Evolutionary conservation across 1,139 yeast genomes (phyloP), one percentile per base, ranked within the genome.

Genomic region (Debaryomycetaceae sp.): DNA sequence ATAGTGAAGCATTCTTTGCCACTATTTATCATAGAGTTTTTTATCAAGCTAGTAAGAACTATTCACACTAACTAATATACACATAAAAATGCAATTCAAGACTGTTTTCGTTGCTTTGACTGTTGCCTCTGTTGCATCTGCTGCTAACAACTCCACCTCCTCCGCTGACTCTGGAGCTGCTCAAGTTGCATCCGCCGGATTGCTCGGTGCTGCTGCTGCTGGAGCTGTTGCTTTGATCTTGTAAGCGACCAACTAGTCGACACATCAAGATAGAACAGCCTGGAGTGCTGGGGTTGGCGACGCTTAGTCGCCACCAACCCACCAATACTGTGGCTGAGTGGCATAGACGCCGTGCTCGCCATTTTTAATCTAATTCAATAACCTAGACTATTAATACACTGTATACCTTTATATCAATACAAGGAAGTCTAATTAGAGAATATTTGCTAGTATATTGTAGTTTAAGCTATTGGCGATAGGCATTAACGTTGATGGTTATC

Each of bases 161-260:
- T 27, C 41, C n/a, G 38, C 37, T 36, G 47, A 33, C 48, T 43
- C 55, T 45, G 59, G 55, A 45, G 59, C 58, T 44, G 45, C 48
- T 43, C 37, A 37, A 11, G 55, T 54, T 40, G 62, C 55, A 42
- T 62, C 64, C 50, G 64, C 59, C 44, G 56, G 56, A 49, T 43
- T 53, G 38, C 43, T 52, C 40, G 66, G 64, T 49, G 65, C 63
- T 44, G 63, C 60, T 47, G 65, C 64, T 44, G 66, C 66, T 42
- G 66, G 64, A 45, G 66, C 65, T 57, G 63, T 60, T 46, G 65
- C 66, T 55, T 57, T 61, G 52, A 56, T 62, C 49, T 58, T 62
- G 53, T 62, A 60, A 58, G 58, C 42, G 14, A 14, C 20, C 14
- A 8, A 38, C n/a, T 14, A 7, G 36, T n/a, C 6, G 11, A 11